phyloP scores from a whole-genome alignment of 2,329 filamentous ascomycete genomes.

The Colletotrichum costaricense region DNA sequence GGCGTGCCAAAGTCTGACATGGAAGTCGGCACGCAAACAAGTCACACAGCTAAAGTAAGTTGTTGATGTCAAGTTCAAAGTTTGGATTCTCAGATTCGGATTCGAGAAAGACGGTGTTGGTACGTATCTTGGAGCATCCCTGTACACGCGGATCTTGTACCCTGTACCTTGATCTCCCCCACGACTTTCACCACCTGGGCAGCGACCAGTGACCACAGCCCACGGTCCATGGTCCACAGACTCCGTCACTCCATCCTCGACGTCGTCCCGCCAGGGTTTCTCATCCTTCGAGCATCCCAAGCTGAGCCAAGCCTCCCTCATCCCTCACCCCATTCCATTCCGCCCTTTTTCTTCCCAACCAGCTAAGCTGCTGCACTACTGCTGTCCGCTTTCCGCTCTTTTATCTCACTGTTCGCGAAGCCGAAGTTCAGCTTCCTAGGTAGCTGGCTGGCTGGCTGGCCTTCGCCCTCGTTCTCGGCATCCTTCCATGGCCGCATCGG shows the following conservation, averaged over 20 bases:
- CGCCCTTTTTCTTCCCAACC: slow-evolving; percentile 8
- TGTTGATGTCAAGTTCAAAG: background rate
- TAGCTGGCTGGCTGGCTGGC: background rate
- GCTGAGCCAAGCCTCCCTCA: slow-evolving; percentile 23
- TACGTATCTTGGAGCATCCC: background rate
- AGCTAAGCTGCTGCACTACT: background rate
- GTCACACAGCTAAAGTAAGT: no score
- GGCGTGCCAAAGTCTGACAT: background rate
- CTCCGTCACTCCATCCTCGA: no score
- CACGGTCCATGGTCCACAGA: no score
- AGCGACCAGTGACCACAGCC: no score
- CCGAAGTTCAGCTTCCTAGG: background rate
- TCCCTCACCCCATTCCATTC: slow-evolving; percentile 6
- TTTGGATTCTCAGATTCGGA: background rate
- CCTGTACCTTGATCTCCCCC: background rate
- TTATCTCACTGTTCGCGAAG: background rate
- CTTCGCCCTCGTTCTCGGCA: slow-evolving; percentile 8
- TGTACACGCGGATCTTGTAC: no score
- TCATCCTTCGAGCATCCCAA: slow-evolving; percentile 31
- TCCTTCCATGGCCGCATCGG: background rate
- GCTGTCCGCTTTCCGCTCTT: background rate
- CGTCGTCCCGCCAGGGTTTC: slow-evolving; percentile 13
- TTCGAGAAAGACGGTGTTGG: background rate
- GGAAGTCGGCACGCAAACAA: background rate
- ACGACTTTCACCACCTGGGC: background rate